These are phyloP conservation scores for Pseudogymnoascus sp. DNA, from an alignment of 2,329 filamentous ascomycete genomes.

Conservation along the genomic window DNA sequence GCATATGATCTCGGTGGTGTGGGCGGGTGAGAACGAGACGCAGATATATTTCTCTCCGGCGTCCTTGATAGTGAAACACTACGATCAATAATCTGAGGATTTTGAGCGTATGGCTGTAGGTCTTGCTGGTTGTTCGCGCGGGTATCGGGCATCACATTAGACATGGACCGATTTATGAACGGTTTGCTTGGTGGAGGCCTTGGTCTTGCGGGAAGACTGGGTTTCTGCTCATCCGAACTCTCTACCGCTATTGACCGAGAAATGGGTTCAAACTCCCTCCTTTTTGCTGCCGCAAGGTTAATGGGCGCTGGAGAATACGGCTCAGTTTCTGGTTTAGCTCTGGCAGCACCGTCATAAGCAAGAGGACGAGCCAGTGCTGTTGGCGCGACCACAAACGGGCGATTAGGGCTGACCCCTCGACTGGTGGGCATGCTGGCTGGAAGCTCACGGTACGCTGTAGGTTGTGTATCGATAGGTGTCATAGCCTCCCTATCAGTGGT, in stretches of 20 bases:
- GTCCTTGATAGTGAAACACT: slow-evolving; percentile 18
- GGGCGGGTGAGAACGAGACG: slow-evolving; percentile 37
- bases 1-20: slow-evolving; percentile 36
- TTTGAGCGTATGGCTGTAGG: not conserved
- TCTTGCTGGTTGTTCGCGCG: not conserved
- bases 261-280: not conserved
- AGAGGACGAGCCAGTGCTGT: not conserved
- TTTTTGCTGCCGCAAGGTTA: not conserved
- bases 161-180: not conserved
- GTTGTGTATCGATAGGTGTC: not conserved
- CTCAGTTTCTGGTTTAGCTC: not conserved
- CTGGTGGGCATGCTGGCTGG: not conserved
- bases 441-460: not conserved
- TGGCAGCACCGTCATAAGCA: not conserved
- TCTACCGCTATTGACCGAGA: not conserved
- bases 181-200: not conserved
- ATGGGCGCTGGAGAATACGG: not conserved
- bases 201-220: not conserved
- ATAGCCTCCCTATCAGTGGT: not conserved
- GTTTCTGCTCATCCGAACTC: slow-evolving; percentile 1
- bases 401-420: slow-evolving; percentile 1
- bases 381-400: not conserved
- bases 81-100: slow-evolving; percentile 5
- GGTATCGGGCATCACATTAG: not conserved
- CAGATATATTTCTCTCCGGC: slow-evolving; percentile 39